These are phyloP conservation scores for Colletotrichum somersetense DNA, from an alignment of 2,329 filamentous ascomycete genomes.

Conservation along the genomic window DNA sequence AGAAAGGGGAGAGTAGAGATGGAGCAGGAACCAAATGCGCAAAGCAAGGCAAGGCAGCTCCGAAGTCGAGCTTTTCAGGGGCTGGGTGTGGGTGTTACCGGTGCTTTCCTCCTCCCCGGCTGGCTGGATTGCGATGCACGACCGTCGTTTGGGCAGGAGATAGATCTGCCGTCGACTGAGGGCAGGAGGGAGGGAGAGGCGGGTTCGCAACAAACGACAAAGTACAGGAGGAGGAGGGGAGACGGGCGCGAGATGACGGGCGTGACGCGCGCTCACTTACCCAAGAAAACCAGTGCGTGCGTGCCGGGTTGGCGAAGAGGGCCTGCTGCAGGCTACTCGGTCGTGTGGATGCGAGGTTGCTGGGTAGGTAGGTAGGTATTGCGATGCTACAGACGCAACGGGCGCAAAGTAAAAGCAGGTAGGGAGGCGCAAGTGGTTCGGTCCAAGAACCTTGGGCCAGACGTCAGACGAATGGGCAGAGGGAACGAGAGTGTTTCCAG, in stretches of 20 bases:
- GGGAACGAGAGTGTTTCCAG: conserved; percentile 29
- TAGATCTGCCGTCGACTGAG: conserved; percentile 32
- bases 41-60: conserved; percentile 9
- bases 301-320: conserved; percentile 6
- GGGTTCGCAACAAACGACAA: conserved; percentile 18
- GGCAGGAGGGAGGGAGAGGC: conserved; percentile 22
- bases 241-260: background rate
- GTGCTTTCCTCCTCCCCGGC: conserved; percentile 1
- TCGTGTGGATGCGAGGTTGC: conserved; percentile 10
- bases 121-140: conserved; percentile 24
- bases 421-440: conserved; percentile 18
- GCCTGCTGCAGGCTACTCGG: background rate
- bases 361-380: conserved; percentile 10
- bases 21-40: conserved; percentile 26
- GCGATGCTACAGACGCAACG: conserved; percentile 17
- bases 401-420: background rate
- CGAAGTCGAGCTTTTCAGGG: conserved; percentile 12
- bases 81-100: conserved; percentile 26
- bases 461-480: conserved; percentile 36
- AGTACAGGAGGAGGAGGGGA: conserved; percentile 8
- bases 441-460: conserved; percentile 23
- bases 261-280: conserved; percentile 33
- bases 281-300: background rate
- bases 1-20: background rate
- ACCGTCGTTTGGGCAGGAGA: conserved; percentile 29